A percentile compares a stretch with the other conserved stretches of the same genome.
phyloP scores from a whole-genome alignment of 495 filamentous ascomycete genomes.

The Lindgomyces ingoldianus region DNA sequence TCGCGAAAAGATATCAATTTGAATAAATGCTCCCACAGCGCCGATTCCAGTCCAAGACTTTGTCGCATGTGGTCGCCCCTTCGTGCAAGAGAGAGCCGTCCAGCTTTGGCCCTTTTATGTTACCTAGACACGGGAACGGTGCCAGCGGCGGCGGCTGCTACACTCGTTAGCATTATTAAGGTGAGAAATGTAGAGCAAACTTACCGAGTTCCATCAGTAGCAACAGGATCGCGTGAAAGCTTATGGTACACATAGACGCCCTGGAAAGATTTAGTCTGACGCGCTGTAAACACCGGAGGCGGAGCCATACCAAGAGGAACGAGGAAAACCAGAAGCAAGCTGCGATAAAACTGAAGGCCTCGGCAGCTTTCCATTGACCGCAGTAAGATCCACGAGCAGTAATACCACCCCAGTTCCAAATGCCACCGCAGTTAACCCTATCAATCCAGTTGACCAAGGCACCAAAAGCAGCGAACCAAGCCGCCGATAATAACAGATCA shows the following conservation, averaged over 20 bases:
- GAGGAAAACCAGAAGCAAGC: slow-evolving; percentile 63
- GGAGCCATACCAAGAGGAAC: too few species aligned
- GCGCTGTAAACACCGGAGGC: too few species aligned
- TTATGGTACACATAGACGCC: slow-evolving; percentile 18
- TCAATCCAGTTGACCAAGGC: slow-evolving; percentile 51
- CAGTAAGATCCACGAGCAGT: slow-evolving; percentile 46
- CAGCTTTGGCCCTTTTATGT: too few species aligned
- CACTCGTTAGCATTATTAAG: background rate
- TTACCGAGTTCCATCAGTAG: slow-evolving; percentile 14
- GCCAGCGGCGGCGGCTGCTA: slow-evolving; percentile 14
- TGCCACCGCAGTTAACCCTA: slow-evolving; percentile 56
- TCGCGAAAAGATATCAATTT: too few species aligned
- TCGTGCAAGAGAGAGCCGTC: too few species aligned
- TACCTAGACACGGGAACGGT: slow-evolving; percentile 11
- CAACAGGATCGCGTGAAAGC: background rate
- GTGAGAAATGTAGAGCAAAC: background rate
- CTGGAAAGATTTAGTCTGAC: too few species aligned
- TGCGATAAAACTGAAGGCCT: slow-evolving; percentile 69
- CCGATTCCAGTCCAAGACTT: too few species aligned
- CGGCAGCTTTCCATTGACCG: slow-evolving; percentile 63
- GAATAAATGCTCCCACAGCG: too few species aligned
- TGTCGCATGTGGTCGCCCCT: too few species aligned
- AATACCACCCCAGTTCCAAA: slow-evolving; percentile 54
- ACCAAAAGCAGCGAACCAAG: slow-evolving; percentile 39
- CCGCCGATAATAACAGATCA: slow-evolving; percentile 29